Conservation (phyloP, 164 flowering plant species). For the Nymphaea thermarum region DNA sequence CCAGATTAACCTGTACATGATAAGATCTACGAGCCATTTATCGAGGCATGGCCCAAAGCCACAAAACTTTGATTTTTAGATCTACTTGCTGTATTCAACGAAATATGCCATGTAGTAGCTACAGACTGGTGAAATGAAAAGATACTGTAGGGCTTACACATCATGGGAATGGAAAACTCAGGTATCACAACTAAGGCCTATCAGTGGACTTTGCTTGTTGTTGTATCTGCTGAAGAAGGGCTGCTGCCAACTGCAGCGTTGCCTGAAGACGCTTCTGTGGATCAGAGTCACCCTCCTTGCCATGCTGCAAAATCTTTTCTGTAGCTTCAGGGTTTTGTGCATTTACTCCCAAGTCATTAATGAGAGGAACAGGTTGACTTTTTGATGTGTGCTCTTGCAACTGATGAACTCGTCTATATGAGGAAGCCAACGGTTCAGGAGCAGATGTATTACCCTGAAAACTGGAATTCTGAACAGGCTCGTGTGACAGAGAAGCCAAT, state of each 20-base stretch:
- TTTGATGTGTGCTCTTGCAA: conserved; percentile 22
- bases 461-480: conserved; percentile 14
- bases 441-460: conserved; percentile 15
- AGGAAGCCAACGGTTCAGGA: conserved; percentile 25
- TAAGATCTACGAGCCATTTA: not conserved
- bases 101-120: not conserved
- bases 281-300: conserved; percentile 42
- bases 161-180: not conserved
- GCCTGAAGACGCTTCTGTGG: conserved; percentile 94
- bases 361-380: conserved; percentile 14
- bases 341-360: conserved; percentile 20
- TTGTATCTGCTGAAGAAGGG: conserved; percentile 92
- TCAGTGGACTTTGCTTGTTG: conserved; percentile 52
- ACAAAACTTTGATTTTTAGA: not conserved
- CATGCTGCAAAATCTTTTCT: conserved; percentile 8
- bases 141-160: not conserved
- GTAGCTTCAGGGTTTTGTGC: conserved; percentile 6
- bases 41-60: not conserved
- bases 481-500: not conserved
- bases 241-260: conserved; percentile 86
- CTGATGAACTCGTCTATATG: conserved; percentile 31
- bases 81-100: not conserved
- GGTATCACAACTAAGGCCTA: not conserved
- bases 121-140: not conserved
- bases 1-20: not conserved